Evolutionary conservation across 805 yeast species (phyloP), one percentile per base, ranked within the genome.

Genomic region (Lachancea thermotolerans): DNA sequence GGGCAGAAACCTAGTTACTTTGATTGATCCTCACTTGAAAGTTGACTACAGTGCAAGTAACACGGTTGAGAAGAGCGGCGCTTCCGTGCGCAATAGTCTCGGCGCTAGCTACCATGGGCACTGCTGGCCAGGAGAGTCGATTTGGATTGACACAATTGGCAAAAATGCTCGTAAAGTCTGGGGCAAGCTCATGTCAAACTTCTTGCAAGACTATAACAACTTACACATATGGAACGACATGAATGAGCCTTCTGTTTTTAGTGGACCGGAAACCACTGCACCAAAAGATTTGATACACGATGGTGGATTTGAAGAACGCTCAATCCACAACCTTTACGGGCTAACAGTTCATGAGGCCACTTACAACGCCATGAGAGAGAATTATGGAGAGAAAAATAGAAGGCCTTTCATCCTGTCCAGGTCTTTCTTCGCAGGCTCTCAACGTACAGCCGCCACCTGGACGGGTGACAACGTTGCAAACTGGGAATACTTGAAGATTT

Each of bases 41-140:
- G 71, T 71, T 0, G 81, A 74, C 7, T 90, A 90, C 62, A 66
- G 67, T 12, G 77, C 87, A 1, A 82, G 88, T 57, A 73, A 82
- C 1, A 60, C 52, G 1, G 60, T 87, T 18, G 64, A 61, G 6
- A 53, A 68, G 11, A 56, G 71, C 8, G 58, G 66, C 4, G 57
- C 77, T 8, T 78, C 77, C 0, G 70, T 88, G 16, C 62, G 68
- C 49, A 68, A 76, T 40, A 62, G 65, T 16, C 52, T 62, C 1
- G 81, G 79, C 21, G 59, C 70, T 1, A 66, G 77, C 2, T 90
- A 71, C 61, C 71, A 77, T 41, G 98, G 96, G 3, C 95, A 88
- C 62, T 93, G 98, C 65, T 93, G 99, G 99, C 97, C 99, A 1
- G 99, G 98, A 1, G 88, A 86, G 53, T 85, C 96, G 0, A 72